phyloP scores from a whole-genome alignment of 2,329 filamentous ascomycete genomes.

The Botrytis deweyae region DNA sequence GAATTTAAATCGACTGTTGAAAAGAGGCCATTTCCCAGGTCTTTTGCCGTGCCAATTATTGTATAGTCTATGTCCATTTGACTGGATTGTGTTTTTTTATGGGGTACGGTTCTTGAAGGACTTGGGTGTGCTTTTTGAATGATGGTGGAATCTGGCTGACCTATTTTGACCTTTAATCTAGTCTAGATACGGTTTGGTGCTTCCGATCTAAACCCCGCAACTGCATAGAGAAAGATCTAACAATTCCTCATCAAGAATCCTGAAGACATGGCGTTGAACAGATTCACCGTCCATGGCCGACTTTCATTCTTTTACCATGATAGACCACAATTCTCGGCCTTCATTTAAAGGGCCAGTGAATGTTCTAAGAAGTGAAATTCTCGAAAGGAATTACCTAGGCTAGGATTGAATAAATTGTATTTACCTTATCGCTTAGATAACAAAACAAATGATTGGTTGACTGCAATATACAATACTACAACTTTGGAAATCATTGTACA shows the following conservation, averaged over 20 bases:
- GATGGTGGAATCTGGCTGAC: not conserved
- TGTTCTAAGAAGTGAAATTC: not conserved
- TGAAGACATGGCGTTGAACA: not conserved
- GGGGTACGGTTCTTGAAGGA: not conserved
- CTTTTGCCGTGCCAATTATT: conserved; percentile 18
- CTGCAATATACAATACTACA: not conserved
- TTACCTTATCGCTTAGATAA: not conserved
- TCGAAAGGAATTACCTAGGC: too few species aligned
- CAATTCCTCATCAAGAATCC: not conserved
- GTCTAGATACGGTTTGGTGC: conserved; percentile 4
- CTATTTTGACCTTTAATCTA: not conserved
- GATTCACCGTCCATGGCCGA: not conserved
- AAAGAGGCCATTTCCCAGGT: conserved; percentile 32
- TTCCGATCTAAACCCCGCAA: conserved; percentile 10
- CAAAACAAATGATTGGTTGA: not conserved
- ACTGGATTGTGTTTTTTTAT: not conserved
- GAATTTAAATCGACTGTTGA: conserved; percentile 23
- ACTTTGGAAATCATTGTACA: not conserved
- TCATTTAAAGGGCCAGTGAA: not conserved
- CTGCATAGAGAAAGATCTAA: not conserved
- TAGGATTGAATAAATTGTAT: not conserved
- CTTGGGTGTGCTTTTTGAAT: not conserved
- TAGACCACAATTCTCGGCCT: too few species aligned
- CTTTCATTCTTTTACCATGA: too few species aligned
- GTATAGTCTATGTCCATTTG: conserved; percentile 28